Percentiles rank a stretch among this genome's conserved stretches.
phyloP scores from a whole-genome alignment of 1,284 basidiomycete species.

The Phlebopus sp. region DNA sequence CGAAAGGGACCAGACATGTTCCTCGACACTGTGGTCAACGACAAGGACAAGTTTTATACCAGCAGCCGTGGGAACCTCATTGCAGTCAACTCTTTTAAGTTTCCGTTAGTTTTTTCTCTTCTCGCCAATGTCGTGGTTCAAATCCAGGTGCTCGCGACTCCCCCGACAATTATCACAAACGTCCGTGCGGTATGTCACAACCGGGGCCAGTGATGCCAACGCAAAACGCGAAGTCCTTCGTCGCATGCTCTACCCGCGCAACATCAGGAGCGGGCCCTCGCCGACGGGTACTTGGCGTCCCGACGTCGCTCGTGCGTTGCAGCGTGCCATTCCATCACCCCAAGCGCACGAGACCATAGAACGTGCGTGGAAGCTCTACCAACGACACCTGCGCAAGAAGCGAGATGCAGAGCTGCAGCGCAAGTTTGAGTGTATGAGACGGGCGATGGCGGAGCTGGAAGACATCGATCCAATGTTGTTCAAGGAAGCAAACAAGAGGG shows the following conservation, averaged over 20 bases:
- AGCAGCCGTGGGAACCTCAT: constrained; percentile 27
- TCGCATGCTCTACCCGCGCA: constrained; percentile 75
- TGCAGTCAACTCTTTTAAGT: background rate
- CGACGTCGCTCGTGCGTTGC: constrained; percentile 66
- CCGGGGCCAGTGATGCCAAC: constrained; percentile 39
- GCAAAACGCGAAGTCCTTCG: constrained; percentile 72
- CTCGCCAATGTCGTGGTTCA: constrained; percentile 21
- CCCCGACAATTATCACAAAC: constrained; percentile 32
- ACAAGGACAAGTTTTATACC: constrained; percentile 4
- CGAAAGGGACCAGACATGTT: constrained; percentile 22
- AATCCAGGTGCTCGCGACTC: constrained; percentile 19
- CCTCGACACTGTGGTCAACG: background rate
- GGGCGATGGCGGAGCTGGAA: constrained; percentile 79
- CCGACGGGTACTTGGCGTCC: constrained; percentile 82
- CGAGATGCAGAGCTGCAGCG: constrained; percentile 63
- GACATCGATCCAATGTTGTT: constrained; percentile 66
- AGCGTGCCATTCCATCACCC: constrained; percentile 73
- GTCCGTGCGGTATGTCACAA: constrained; percentile 37
- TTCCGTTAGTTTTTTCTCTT: background rate
- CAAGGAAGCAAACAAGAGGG: constrained; percentile 71
- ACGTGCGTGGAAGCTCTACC: constrained; percentile 85
- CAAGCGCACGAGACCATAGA: constrained; percentile 95
- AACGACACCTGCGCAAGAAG: constrained; percentile 69
- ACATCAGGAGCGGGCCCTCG: constrained; percentile 63
- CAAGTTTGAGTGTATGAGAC: constrained; percentile 76